Evolutionary conservation across 768 basidiomycete genomes (phyloP).

Genomic region (Lactarius quietus): DNA sequence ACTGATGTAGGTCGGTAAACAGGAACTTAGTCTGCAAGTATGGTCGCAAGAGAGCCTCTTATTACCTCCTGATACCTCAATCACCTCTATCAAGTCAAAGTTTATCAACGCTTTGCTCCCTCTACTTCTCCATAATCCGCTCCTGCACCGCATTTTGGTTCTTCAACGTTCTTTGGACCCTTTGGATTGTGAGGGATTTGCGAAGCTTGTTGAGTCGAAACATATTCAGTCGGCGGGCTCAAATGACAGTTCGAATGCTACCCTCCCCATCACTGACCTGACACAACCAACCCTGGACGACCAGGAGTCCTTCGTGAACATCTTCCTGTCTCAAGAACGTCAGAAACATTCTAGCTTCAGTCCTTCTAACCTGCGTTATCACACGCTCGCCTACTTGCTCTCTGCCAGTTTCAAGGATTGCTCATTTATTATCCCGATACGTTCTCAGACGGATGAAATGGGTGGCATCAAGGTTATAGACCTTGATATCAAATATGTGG

Average conservation of each 20-base stretch:
- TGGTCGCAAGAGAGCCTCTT: conserved; percentile 20
- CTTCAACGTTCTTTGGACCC: conserved; percentile 21
- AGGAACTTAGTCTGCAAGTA: conserved; percentile 7
- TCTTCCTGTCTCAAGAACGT: conserved; percentile 42
- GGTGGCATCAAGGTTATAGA: conserved; percentile 72
- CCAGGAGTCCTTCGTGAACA: conserved; percentile 60
- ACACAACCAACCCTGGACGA: conserved; percentile 59
- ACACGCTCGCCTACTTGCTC: conserved; percentile 73
- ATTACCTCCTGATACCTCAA: conserved; percentile 2
- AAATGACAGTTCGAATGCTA: background rate
- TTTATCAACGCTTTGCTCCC: conserved; percentile 51
- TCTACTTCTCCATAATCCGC: conserved; percentile 43
- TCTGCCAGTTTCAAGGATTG: conserved; percentile 98
- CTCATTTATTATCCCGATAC: conserved; percentile 57
- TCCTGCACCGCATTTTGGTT: conserved; percentile 8
- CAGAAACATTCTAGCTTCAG: conserved; percentile 39
- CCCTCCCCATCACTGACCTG: background rate
- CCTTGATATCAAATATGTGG: conserved; percentile 74
- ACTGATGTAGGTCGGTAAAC: conserved; percentile 10
- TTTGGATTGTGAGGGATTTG: conserved; percentile 23
- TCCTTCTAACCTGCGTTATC: conserved; percentile 51
- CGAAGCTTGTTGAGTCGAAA: conserved; percentile 5
- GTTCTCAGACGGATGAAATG: conserved; percentile 32
- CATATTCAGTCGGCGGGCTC: background rate
- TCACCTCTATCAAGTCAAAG: conserved; percentile 39